phyloP scores from a whole-genome alignment of 2,329 filamentous ascomycete genomes.

The Thielaviopsis populi region DNA sequence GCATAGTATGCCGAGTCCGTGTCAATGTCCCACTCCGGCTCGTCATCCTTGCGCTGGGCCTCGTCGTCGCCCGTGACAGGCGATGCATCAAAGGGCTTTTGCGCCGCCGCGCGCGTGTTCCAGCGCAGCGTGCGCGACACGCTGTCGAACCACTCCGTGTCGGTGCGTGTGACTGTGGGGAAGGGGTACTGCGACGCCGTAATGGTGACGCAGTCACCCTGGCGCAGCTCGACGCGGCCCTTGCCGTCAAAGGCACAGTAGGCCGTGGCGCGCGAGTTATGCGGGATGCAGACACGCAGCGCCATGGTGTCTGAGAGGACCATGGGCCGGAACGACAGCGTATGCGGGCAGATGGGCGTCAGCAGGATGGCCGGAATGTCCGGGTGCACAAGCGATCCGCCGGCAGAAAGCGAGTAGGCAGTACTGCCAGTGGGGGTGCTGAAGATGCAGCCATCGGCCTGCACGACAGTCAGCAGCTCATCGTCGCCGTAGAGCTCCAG shows the following conservation, averaged over 20 bases:
- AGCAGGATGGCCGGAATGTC: constrained; percentile 94
- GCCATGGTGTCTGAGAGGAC: constrained; percentile 90
- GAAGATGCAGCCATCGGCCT: constrained; percentile 95
- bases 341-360: constrained; percentile 95
- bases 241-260: constrained; percentile 98
- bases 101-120: constrained; percentile 84
- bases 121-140: constrained; percentile 83
- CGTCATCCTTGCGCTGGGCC: constrained; percentile 24
- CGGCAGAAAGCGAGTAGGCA: constrained; percentile 89
- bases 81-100: constrained; percentile 68
- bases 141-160: constrained; percentile 92
- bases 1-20: constrained; percentile 61
- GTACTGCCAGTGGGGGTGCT: constrained; percentile 90
- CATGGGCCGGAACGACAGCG: constrained; percentile 93
- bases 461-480: constrained; percentile 84
- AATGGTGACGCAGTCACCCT: constrained; percentile 91
- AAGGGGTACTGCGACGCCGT: constrained; percentile 94
- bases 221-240: constrained; percentile 78
- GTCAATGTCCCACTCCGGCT: constrained; percentile 81
- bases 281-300: constrained; percentile 74
- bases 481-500: constrained; percentile 92
- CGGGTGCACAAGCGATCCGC: constrained; percentile 87
- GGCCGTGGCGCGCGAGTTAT: constrained; percentile 73
- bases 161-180: constrained; percentile 80
- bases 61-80: constrained; percentile 31